Percentiles rank a stretch among this genome's conserved stretches.
These are phyloP conservation scores for Wickerhamomyces tratensis DNA, from an alignment of 805 yeast genomes.

Conservation along the genomic window DNA sequence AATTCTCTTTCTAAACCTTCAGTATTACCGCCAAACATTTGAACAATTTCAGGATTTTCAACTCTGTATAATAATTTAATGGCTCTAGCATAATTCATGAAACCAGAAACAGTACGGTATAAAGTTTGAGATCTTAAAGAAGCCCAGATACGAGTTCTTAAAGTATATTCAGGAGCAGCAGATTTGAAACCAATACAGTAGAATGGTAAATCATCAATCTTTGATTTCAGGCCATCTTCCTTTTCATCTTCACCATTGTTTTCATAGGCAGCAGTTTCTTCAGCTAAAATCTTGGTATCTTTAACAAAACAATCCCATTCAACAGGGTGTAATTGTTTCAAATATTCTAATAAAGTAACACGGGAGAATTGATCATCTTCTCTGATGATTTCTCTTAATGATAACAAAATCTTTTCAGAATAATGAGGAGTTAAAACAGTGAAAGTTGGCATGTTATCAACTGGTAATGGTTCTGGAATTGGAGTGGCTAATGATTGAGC, in stretches of 20 bases:
- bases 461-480: slow-evolving; percentile 97
- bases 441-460: slow-evolving; percentile 99
- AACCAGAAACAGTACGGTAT: slow-evolving; percentile 95
- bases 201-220: slow-evolving; percentile 88
- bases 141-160: slow-evolving; percentile 98
- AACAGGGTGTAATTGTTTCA: slow-evolving; percentile 90
- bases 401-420: slow-evolving; percentile 84
- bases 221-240: slow-evolving; percentile 65
- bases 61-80: slow-evolving; percentile 88
- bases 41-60: slow-evolving; percentile 91
- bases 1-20: slow-evolving; percentile 93
- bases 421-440: slow-evolving; percentile 96
- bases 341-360: slow-evolving; percentile 85
- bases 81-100: slow-evolving; percentile 97
- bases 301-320: slow-evolving; percentile 98
- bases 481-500: slow-evolving; percentile 99
- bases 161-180: slow-evolving; percentile 93
- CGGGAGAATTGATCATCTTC: slow-evolving; percentile 97
- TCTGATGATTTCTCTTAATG: slow-evolving; percentile 92
- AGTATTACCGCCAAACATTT: slow-evolving; percentile 98
- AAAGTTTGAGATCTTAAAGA: slow-evolving; percentile 94
- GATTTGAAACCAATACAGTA: slow-evolving; percentile 96
- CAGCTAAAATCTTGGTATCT: slow-evolving; percentile 92
- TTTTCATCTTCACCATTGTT: slow-evolving; percentile 37
- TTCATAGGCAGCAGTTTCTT: slow-evolving; percentile 77